Evolutionary conservation across 1,139 yeast genomes (phyloP).

Genomic region (Lizanozyma gosingica): DNA sequence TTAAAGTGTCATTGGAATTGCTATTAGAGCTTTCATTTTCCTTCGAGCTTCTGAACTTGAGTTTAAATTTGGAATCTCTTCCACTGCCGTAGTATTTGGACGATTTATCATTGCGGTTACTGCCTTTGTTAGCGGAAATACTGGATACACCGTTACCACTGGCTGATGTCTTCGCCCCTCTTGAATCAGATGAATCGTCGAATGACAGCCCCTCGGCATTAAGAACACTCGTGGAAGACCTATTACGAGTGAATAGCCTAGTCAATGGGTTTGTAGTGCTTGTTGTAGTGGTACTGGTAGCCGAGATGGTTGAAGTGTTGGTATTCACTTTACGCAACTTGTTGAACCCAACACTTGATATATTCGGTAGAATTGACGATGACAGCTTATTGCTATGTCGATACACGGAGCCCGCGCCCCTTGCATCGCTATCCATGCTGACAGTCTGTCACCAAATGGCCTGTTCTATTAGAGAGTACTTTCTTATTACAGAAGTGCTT

Average conservation of each 20-base stretch:
- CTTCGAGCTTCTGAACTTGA: slow-evolving; percentile 3
- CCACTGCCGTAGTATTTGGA: not conserved
- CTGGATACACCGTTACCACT: not conserved
- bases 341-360: slow-evolving; percentile 34
- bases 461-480: no score
- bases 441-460: slow-evolving; percentile 2
- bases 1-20: not conserved
- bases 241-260: slow-evolving; percentile 27
- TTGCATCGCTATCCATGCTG: slow-evolving; percentile 2
- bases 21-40: not conserved
- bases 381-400: not conserved
- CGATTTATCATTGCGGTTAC: not conserved
- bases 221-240: slow-evolving; percentile 10
- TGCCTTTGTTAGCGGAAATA: not conserved
- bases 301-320: slow-evolving; percentile 21
- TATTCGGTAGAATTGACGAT: slow-evolving; percentile 2
- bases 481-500: no score
- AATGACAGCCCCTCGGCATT: slow-evolving; percentile 1
- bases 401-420: not conserved
- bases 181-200: slow-evolving; percentile 3
- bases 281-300: slow-evolving; percentile 15
- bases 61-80: slow-evolving; percentile 2
- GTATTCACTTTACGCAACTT: slow-evolving; percentile 28
- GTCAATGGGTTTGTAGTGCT: slow-evolving; percentile 20
- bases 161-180: not conserved